Evolutionary conservation across 2,329 filamentous ascomycete species (phyloP).

Genomic region (Phialocephala sp.): DNA sequence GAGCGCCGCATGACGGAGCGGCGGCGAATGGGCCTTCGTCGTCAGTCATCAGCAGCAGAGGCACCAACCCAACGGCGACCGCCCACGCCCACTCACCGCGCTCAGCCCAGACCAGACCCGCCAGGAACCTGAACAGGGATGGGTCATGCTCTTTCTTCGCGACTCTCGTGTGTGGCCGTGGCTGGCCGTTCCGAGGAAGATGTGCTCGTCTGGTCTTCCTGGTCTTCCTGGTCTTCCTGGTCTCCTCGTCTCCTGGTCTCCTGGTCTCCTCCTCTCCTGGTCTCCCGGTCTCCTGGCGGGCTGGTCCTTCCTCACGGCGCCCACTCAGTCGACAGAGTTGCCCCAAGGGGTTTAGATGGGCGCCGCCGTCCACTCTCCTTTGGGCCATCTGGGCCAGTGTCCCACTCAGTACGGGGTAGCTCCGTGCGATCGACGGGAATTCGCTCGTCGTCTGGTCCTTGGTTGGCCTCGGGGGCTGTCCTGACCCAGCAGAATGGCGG

Average conservation of each 20-base stretch:
- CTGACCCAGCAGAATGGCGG: background rate
- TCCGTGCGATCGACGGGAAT: constrained; percentile 3
- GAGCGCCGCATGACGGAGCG: too few species aligned
- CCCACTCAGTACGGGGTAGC: background rate
- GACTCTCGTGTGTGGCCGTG: background rate
- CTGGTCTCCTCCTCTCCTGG: too few species aligned
- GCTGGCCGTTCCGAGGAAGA: background rate
- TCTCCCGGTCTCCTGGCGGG: background rate
- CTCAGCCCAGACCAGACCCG: background rate
- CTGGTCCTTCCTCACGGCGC: background rate
- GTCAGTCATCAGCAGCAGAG: background rate
- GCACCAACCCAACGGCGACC: background rate
- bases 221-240: too few species aligned
- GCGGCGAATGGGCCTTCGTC: background rate
- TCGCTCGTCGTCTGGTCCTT: background rate
- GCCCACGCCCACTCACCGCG: background rate
- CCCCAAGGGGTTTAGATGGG: background rate
- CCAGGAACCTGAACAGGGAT: background rate
- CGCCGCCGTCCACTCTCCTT: background rate
- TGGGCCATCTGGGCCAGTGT: background rate
- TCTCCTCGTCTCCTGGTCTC: too few species aligned
- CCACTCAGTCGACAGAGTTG: constrained; percentile 5
- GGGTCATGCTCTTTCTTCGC: background rate
- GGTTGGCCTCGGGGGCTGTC: background rate
- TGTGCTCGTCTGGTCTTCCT: background rate